phyloP scores from a whole-genome alignment of 1,284 basidiomycete genomes.

The Mycena sp. region DNA sequence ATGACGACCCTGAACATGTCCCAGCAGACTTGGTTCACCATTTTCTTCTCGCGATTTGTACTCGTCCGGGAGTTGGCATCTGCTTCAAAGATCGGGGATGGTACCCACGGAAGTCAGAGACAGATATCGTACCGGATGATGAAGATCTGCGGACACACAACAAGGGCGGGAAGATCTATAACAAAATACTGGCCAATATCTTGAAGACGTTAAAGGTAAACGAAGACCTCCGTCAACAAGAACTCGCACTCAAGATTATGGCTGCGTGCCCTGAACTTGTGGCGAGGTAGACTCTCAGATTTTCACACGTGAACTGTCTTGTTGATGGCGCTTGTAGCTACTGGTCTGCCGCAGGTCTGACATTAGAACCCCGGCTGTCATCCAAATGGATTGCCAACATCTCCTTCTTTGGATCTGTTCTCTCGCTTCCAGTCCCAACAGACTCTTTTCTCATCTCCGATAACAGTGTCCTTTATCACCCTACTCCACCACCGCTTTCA shows the following conservation, averaged over 20 bases:
- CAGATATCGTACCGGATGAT: slow-evolving; percentile 45
- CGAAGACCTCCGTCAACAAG: slow-evolving; percentile 88
- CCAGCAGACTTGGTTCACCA: slow-evolving; percentile 88
- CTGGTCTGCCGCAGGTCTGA: slow-evolving; percentile 79
- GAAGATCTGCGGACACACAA: slow-evolving; percentile 42
- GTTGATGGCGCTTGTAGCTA: slow-evolving; percentile 59
- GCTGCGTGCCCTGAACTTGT: slow-evolving; percentile 88
- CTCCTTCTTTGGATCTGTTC: slow-evolving; percentile 79
- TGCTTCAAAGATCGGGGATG: slow-evolving; percentile 93
- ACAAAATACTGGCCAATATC: slow-evolving; percentile 85
- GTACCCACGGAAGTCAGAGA: slow-evolving; percentile 75
- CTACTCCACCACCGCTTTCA: slow-evolving; percentile 76
- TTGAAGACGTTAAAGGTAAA: slow-evolving; percentile 80
- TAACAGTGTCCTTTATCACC: slow-evolving; percentile 59
- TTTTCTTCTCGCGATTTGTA: slow-evolving; percentile 89
- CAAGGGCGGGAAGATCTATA: slow-evolving; percentile 69
- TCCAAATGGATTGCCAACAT: slow-evolving; percentile 92
- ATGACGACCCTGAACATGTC: slow-evolving; percentile 58
- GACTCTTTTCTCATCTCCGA: slow-evolving; percentile 67
- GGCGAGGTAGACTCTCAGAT: slow-evolving; percentile 61
- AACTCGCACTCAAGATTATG: slow-evolving; percentile 83
- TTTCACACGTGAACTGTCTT: slow-evolving; percentile 1
- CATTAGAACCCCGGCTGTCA: slow-evolving; percentile 87
- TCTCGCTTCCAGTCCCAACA: slow-evolving; percentile 79
- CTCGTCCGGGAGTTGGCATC: slow-evolving; percentile 83